Evolutionary conservation across 768 basidiomycete genomes (phyloP).

Genomic region (Xerocomus potaroensis): DNA sequence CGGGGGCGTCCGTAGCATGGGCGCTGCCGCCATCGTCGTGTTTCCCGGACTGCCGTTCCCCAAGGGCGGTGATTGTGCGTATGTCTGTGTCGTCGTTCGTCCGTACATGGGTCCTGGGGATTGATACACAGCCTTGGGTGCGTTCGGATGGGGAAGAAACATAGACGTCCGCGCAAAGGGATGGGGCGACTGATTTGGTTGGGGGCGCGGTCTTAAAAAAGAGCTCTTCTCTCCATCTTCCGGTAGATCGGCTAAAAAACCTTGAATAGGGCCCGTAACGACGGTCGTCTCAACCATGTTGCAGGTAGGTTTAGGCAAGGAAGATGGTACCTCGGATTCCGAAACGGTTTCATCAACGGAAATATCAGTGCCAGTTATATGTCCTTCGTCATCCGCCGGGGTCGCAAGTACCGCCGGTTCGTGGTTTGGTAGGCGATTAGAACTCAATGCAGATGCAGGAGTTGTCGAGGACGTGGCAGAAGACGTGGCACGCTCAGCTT

Average conservation of each 20-base stretch:
- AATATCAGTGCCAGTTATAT: constrained; percentile 5
- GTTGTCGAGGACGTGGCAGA: not conserved
- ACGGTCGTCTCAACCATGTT: constrained; percentile 9
- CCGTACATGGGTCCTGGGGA: constrained; percentile 58
- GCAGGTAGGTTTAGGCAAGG: constrained; percentile 4
- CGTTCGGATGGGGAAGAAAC: constrained; percentile 54
- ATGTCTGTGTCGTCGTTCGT: constrained; percentile 26
- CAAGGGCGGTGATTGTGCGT: constrained; percentile 10
- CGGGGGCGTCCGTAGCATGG: no score
- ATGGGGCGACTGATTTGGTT: constrained; percentile 14
- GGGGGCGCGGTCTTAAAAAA: constrained; percentile 28
- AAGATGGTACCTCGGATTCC: constrained; percentile 13
- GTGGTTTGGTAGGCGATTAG: not conserved
- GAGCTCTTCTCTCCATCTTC: constrained; percentile 11
- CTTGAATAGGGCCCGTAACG: constrained; percentile 14
- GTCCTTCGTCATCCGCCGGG: constrained; percentile 18
- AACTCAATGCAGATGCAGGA: not conserved
- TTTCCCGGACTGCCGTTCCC: constrained; percentile 7
- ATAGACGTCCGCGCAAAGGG: constrained; percentile 37
- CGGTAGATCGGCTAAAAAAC: not conserved
- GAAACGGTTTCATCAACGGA: not conserved
- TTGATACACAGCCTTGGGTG: constrained; percentile 36
- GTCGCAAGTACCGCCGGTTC: constrained; percentile 6
- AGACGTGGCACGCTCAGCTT: constrained; percentile 4
- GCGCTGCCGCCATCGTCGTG: no score